These are phyloP conservation scores for Trichoderma aggressivum DNA, from an alignment of 2,329 filamentous ascomycete species.

Conservation along the genomic window DNA sequence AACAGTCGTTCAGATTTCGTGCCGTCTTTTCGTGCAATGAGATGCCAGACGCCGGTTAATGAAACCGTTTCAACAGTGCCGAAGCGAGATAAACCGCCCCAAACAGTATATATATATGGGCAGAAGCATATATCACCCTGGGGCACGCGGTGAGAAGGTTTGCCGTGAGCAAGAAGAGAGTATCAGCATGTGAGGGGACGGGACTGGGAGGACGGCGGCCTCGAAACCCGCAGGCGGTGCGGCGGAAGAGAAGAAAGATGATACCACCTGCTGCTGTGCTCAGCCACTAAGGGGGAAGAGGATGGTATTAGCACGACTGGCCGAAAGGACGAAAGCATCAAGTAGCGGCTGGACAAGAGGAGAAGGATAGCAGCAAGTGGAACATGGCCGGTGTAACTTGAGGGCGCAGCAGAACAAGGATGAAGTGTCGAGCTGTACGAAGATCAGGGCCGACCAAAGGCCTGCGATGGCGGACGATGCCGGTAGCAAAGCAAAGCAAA, in stretches of 20 bases:
- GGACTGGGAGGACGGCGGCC: not conserved
- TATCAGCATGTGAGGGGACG: conserved; percentile 1
- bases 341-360: conserved; percentile 19
- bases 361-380: conserved; percentile 24
- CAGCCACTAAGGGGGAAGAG: conserved; percentile 10
- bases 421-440: conserved; percentile 16
- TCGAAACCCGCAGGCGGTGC: not conserved
- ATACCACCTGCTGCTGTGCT: conserved; percentile 12
- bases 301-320: conserved; percentile 13
- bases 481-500: not conserved
- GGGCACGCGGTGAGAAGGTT: not conserved
- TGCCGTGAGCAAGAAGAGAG: not conserved
- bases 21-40: not conserved
- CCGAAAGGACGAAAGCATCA: conserved; percentile 16
- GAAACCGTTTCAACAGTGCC: not conserved
- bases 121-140: not conserved
- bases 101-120: not conserved
- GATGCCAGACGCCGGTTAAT: not conserved
- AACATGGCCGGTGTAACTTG: conserved; percentile 28
- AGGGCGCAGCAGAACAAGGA: conserved; percentile 16
- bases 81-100: not conserved
- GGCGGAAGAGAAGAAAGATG: conserved; percentile 7
- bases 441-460: not conserved
- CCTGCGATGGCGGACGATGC: not conserved
- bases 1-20: not conserved